Base-by-base conservation (phyloP, 305 asterid genomes). In the Lippia alba region DNA sequence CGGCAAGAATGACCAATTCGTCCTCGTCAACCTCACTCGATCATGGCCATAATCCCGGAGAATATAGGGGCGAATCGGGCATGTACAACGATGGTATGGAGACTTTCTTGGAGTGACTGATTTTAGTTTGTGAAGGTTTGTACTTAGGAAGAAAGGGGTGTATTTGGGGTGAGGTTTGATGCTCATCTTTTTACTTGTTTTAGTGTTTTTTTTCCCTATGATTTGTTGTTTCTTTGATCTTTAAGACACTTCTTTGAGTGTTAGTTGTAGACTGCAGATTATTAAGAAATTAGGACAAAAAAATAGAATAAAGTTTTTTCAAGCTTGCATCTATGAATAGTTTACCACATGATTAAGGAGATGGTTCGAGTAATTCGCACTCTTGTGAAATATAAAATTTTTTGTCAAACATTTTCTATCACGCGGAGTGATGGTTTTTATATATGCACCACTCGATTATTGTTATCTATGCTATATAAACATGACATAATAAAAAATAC, bases 81-180 rank as follows among this genome's bases (percentile, higher is more conserved):
- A 85, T 89, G 96, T 91, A 86, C 73, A 68, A 85, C 6, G 99
- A 91, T 80, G 94, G 82, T 49, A 88, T 91, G 99, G 99, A 88
- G 66, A 86, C 88, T 74, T 88, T 86, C 80, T 80, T 79, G 79
- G 81, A 77, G 50, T 70, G 79, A 24, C 30, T 24, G 30, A 77
- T 56, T 61, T 79, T 44, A 11, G 12, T 24, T 24, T 72, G 60
- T 30, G 67, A 34, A 50, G 19, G 69, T 76, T 69, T 85, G 85
- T 83, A 79, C 77, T 70, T 84, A 74, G 78, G 71, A 55, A 48
- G 75, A 44, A 66, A 66, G 41, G 54, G 49, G 67, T 11, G 39
- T 50, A 74, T 56, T 61, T 72, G 70, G 61, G 74, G 70, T 55
- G 76, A 44, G 57, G 57, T 76, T 69, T 63, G 66, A 74, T 63